A percentile compares a stretch with the other conserved stretches of the same genome.
Conservation (phyloP, 148 eudicot genomes). For the Amaranthus hypochondriacus region DNA sequence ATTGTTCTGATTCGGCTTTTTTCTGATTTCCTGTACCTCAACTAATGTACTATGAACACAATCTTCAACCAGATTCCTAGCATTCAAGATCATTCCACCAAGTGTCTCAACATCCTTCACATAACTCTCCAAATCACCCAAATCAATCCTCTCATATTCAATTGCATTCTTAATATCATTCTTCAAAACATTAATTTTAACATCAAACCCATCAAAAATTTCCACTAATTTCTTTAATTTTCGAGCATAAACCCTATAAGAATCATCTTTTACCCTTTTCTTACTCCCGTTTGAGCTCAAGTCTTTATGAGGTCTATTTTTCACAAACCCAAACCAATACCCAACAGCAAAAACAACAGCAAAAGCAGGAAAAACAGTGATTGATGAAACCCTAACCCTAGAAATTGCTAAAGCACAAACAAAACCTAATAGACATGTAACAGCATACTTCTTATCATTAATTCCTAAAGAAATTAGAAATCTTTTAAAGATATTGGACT, state of each 20-base stretch:
- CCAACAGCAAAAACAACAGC: conserved; percentile 72
- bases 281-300: conserved; percentile 35
- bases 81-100: conserved; percentile 34
- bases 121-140: conserved; percentile 65
- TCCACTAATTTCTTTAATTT: conserved; percentile 45
- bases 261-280: conserved; percentile 37
- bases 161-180: conserved; percentile 41
- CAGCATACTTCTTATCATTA: conserved; percentile 57
- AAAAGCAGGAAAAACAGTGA: conserved; percentile 73
- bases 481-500: conserved; percentile 49
- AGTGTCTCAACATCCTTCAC: conserved; percentile 45
- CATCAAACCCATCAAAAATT: conserved; percentile 48
- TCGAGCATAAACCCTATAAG: conserved; percentile 31
- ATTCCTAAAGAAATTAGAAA: conserved; percentile 52
- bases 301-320: conserved; percentile 38
- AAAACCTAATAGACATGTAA: conserved; percentile 76
- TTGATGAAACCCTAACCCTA: conserved; percentile 80
- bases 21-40: conserved; percentile 41
- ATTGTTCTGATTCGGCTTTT: conserved; percentile 24
- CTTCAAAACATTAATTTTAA: conserved; percentile 41
- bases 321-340: conserved; percentile 73
- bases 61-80: conserved; percentile 45
- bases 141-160: conserved; percentile 45
- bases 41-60: conserved; percentile 27
- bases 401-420: conserved; percentile 83